Evolutionary conservation across 805 yeast genomes (phyloP), one percentile per base, ranked within the genome.

Genomic region (Millerago galiae): DNA sequence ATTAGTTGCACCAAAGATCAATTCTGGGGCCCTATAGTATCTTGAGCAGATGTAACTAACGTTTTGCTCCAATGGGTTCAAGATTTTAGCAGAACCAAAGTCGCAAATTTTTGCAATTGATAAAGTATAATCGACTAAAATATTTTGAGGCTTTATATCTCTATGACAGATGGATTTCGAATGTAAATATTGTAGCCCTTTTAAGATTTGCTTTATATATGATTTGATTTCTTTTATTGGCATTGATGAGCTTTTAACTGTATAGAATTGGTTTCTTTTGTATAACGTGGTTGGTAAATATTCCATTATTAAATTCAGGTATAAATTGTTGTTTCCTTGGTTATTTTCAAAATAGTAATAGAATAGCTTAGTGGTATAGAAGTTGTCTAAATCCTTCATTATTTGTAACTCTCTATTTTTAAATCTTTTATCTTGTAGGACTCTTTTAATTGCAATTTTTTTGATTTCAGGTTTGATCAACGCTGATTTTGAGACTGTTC

Each of bases 21-120:
- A 77, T 65, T 93, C 99, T 0, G 99, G 99, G 7, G 99, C 99
- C 44, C 99, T 73, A 66, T 93, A 93, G 66, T 91, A 93, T 54
- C 99, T 75, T 15, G 97, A 89, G 66, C 99, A 93, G 40, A 93
- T 93, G 63, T 93, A 93, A 8, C 95, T 83, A 21, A 93, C 98
- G 60, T 91, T 93, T 35, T 96, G 96, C 62, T 93, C 98, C 4
- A 75, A 72, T 8, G 96, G 93, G 36, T 84, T 85, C 43, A 93
- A 73, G 41, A 85, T 82, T 65, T 93, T 93, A 15, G 99, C 99
- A 5, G 90, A 79, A 8, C 99, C 99, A 62, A 93, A 91, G 67
- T 93, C 99, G 66, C 99, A 93, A 37, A 93, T 74, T 67, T 91
- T 93, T 49, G 95, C 74, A 41, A 85, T 77, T 12, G 95, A 95